These are phyloP conservation scores for Aspergillus phoenicis DNA, from an alignment of 2,329 filamentous ascomycete species.

Conservation along the genomic window DNA sequence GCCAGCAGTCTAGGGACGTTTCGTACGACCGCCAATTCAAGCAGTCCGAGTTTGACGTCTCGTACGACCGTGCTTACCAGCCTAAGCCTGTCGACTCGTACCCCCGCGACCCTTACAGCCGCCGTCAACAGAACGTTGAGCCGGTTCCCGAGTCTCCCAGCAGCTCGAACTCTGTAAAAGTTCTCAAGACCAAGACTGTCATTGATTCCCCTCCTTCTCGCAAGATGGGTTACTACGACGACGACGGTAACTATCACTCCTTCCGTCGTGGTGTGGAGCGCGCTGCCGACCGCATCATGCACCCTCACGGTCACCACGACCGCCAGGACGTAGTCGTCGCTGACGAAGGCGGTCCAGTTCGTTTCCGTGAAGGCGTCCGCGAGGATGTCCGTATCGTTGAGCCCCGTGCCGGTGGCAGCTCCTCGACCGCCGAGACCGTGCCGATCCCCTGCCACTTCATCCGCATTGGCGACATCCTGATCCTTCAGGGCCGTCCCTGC, in stretches of 20 bases:
- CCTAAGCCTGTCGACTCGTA: constrained; percentile 46
- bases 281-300: constrained; percentile 66
- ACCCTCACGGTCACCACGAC: constrained; percentile 52
- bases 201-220: constrained; percentile 55
- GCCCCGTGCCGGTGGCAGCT: constrained; percentile 48
- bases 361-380: constrained; percentile 47
- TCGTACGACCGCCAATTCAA: constrained; percentile 21
- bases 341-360: constrained; percentile 48
- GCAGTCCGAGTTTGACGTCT: constrained; percentile 27
- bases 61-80: constrained; percentile 35
- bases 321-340: constrained; percentile 46
- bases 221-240: constrained; percentile 81
- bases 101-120: constrained; percentile 39
- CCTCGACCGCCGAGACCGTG: constrained; percentile 74
- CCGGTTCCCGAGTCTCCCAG: constrained; percentile 39
- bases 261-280: constrained; percentile 71
- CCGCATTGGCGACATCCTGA: constrained; percentile 96
- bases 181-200: constrained; percentile 52
- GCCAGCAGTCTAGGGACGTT: constrained; percentile 29
- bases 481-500: constrained; percentile 98
- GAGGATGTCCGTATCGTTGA: constrained; percentile 54
- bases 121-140: constrained; percentile 34
- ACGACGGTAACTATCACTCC: constrained; percentile 74
- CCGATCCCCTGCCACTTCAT: constrained; percentile 99
- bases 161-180: constrained; percentile 49